Evolutionary conservation across 139 green algal genomes (phyloP), one percentile per base, ranked within the genome.

Genomic region (Chlorella sorokiniana): DNA sequence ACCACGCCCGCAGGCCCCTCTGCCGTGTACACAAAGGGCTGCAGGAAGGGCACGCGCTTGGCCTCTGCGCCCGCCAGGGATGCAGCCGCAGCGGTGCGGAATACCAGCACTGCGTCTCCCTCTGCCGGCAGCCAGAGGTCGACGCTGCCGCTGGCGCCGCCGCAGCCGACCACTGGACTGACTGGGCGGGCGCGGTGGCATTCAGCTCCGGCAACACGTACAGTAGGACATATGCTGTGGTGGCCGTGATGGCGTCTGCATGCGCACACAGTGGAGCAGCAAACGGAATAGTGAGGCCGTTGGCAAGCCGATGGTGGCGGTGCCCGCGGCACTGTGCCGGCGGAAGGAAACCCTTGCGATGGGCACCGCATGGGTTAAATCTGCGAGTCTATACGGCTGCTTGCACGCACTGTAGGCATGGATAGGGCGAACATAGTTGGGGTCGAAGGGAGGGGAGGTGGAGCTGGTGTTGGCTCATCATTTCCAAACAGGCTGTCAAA

Each of bases 11-110:
- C 42, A 6, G 79, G 79, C 44, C 35, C 79, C 70, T 78, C 65
- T 42, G 64, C 51, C 10, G 79, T 84, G 79, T 77, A 84, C 27
- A 84, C 41, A 77, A 77, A 84, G 14, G 37, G 38, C 10, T 29
- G 40, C 9, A 80, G 74, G 1, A 80, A 80, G 37, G 74, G 74
- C 37, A 79, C 67, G 25, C 41, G 67, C 67, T 51, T 48, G 67
- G 67, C 14, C 48, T 59, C 48, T 16, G 48, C 16, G 48, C 48
- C 48, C 16, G 48, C n/a, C n/a, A n/a, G n/a, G n/a, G n/a, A n/a
- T n/a, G n/a, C n/a, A n/a, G n/a, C n/a, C n/a, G n/a, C n/a, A n/a
- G n/a, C n/a, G n/a, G n/a, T n/a, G n/a, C 16, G 11, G 48, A 59
- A 59, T 16, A 59, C 48, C 48, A 59, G 48, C 48, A 59, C 48